A percentile compares a stretch with the other conserved stretches of the same genome.
These are phyloP conservation scores for Skeletonema costatum DNA, from an alignment of 108 stramenopile genomes.

Conservation along the genomic window DNA sequence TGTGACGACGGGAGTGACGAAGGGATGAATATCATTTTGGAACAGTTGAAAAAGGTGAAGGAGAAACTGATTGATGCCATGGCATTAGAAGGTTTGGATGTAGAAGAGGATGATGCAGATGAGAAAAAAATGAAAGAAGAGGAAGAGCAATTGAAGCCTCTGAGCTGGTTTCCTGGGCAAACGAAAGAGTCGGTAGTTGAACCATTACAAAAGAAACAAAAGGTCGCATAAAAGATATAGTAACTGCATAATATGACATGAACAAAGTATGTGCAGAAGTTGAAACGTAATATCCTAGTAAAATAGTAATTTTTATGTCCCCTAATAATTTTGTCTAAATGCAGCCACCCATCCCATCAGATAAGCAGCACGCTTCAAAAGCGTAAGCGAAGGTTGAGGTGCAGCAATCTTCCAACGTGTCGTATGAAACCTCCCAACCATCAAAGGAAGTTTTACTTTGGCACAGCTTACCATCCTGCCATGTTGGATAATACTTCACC, in stretches of 20 bases:
- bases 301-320: background rate
- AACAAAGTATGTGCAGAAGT: background rate
- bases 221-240: background rate
- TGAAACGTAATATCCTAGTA: background rate
- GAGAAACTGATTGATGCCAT: constrained; percentile 72
- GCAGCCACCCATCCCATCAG: background rate
- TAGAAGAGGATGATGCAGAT: constrained; percentile 39
- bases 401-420: background rate
- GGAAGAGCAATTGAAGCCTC: constrained; percentile 40
- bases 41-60: constrained; percentile 64
- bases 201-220: constrained; percentile 15
- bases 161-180: constrained; percentile 49
- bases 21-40: constrained; percentile 12
- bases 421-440: constrained; percentile 13
- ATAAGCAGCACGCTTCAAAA: background rate
- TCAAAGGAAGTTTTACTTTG: constrained; percentile 27
- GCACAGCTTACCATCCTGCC: constrained; percentile 20
- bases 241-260: background rate
- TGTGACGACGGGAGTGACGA: constrained; percentile 13
- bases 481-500: constrained; percentile 25
- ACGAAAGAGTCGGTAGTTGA: constrained; percentile 5
- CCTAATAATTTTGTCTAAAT: background rate
- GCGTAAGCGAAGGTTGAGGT: background rate
- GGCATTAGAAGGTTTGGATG: constrained; percentile 82
- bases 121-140: constrained; percentile 33